phyloP scores from a whole-genome alignment of 2,329 filamentous ascomycete genomes.

The Alternaria gansuensis region DNA sequence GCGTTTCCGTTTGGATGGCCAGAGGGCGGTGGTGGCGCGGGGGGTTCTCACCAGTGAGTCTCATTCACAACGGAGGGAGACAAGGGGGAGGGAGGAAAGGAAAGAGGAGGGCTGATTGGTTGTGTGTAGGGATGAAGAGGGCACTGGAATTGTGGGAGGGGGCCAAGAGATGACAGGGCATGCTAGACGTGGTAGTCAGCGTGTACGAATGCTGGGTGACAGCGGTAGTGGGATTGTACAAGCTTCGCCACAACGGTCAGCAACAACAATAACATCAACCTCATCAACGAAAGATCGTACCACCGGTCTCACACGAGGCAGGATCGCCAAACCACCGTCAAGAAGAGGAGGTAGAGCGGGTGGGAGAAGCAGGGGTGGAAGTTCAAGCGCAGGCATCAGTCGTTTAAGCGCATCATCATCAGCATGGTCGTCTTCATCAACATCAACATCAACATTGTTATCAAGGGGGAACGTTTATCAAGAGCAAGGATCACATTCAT shows the following conservation, averaged over 20 bases:
- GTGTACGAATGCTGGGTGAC: not conserved
- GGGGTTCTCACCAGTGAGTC: conserved; percentile 9
- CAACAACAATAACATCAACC: not conserved
- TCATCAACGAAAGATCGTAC: not conserved
- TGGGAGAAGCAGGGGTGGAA: conserved; percentile 9
- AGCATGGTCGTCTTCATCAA: not conserved
- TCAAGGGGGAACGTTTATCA: not conserved
- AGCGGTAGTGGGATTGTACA: conserved; percentile 6
- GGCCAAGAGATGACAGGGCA: not conserved
- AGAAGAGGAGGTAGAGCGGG: conserved; percentile 16
- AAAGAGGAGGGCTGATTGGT: conserved; percentile 14
- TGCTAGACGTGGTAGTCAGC: not conserved
- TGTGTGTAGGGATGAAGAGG: conserved; percentile 4
- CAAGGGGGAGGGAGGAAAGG: conserved; percentile 10
- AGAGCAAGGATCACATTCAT: not conserved
- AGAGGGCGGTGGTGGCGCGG: conserved; percentile 20
- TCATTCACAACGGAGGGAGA: not conserved
- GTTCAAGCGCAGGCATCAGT: conserved; percentile 6
- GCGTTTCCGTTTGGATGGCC: conserved; percentile 44
- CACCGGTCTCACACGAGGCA: not conserved
- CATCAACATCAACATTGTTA: not conserved
- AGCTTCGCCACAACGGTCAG: not conserved
- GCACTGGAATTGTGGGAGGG: not conserved
- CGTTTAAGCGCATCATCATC: conserved; percentile 4
- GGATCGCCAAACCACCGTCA: conserved; percentile 13